Conservation (phyloP, 768 basidiomycete genomes). For the Phallus indusiatus region DNA sequence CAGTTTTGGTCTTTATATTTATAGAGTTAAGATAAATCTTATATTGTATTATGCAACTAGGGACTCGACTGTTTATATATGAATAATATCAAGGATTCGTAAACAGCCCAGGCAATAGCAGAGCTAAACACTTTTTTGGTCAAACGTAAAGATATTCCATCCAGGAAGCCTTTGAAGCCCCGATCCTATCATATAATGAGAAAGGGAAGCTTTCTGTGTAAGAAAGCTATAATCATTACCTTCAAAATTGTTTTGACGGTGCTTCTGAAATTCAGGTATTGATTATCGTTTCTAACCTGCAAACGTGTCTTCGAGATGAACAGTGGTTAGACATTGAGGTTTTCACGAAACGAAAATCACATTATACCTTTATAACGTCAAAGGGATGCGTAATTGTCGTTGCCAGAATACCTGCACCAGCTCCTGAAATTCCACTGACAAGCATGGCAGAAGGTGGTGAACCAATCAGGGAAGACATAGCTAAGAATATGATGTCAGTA, state of each 20-base stretch:
- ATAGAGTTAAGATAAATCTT: not conserved
- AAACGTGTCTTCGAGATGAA: slow-evolving; percentile 61
- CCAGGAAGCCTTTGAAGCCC: slow-evolving; percentile 73
- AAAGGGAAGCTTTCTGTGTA: not conserved
- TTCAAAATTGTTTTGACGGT: slow-evolving; percentile 61
- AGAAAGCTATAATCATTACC: slow-evolving; percentile 26
- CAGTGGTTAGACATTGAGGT: not conserved
- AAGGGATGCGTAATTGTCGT: slow-evolving; percentile 87
- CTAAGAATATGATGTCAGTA: slow-evolving; percentile 20
- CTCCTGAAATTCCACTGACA: slow-evolving; percentile 60
- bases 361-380: slow-evolving; percentile 78
- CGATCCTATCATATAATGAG: slow-evolving; percentile 48
- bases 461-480: slow-evolving; percentile 29
- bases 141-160: slow-evolving; percentile 74
- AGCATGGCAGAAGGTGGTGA: slow-evolving; percentile 38
- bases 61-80: slow-evolving; percentile 22
- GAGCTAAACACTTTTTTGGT: slow-evolving; percentile 82
- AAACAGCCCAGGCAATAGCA: slow-evolving; percentile 88
- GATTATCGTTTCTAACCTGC: slow-evolving; percentile 74
- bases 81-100: slow-evolving; percentile 66
- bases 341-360: slow-evolving; percentile 1
- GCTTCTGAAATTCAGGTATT: slow-evolving; percentile 61
- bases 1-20: no score
- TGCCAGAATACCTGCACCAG: slow-evolving; percentile 74
- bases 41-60: not conserved